phyloP scores from a whole-genome alignment of 176 grass and related monocot species.

The Avena eriantha region DNA sequence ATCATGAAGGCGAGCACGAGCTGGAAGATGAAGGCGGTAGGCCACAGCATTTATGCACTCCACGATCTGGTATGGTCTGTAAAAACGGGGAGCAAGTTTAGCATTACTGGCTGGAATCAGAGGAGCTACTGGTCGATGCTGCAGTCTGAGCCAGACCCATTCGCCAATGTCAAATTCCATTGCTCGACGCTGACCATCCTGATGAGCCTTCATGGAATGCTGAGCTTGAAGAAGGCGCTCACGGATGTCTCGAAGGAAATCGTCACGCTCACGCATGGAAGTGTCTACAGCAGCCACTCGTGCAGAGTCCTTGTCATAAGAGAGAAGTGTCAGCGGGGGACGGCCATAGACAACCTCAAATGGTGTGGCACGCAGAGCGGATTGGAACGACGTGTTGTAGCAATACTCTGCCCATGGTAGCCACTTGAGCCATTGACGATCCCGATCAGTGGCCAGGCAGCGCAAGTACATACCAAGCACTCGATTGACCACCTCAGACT shows the following conservation, averaged over 20 bases:
- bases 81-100: background rate
- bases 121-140: background rate
- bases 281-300: background rate
- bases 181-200: background rate
- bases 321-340: background rate
- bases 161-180: background rate
- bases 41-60: background rate
- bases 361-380: background rate
- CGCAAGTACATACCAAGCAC: background rate
- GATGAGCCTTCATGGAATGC: background rate
- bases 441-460: background rate
- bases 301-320: background rate
- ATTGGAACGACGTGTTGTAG: background rate
- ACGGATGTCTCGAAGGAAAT: background rate
- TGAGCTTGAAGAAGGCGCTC: background rate
- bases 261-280: background rate
- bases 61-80: background rate
- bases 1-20: background rate
- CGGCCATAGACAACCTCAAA: background rate
- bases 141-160: background rate
- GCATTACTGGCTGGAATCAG: background rate
- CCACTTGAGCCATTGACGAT: background rate
- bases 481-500: background rate
- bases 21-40: background rate
- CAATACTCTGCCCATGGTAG: background rate